Conservation (phyloP, 2,329 filamentous ascomycete genomes). For the Aspergillus brasiliensis region DNA sequence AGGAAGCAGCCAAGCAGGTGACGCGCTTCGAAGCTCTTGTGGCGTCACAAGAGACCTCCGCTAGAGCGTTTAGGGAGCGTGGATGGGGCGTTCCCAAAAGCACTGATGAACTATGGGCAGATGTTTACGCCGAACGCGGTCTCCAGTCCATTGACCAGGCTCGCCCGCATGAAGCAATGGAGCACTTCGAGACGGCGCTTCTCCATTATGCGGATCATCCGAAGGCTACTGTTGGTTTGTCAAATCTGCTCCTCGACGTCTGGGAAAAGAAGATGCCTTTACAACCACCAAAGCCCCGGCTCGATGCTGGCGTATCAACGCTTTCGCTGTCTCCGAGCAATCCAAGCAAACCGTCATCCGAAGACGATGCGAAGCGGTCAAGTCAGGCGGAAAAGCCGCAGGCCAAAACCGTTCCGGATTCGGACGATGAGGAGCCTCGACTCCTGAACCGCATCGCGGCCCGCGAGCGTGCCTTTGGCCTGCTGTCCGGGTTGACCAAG, state of each 20-base stretch:
- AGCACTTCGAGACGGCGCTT: slow-evolving; percentile 79
- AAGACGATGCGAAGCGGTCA: slow-evolving; percentile 5
- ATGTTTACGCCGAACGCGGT: slow-evolving; percentile 78
- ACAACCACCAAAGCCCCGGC: slow-evolving; percentile 34
- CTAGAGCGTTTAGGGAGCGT: slow-evolving; percentile 62
- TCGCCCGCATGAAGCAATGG: slow-evolving; percentile 68
- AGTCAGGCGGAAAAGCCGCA: slow-evolving; percentile 1
- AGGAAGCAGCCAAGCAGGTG: slow-evolving; percentile 78
- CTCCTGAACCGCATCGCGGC: slow-evolving; percentile 82
- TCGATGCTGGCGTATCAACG: slow-evolving; percentile 30
- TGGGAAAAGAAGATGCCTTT: slow-evolving; percentile 60
- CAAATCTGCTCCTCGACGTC: slow-evolving; percentile 82
- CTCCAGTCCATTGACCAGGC: slow-evolving; percentile 65
- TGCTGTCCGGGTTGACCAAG: slow-evolving; percentile 81
- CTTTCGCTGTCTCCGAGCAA: slow-evolving; percentile 28
- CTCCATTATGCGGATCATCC: slow-evolving; percentile 79
- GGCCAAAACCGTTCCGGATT: background rate
- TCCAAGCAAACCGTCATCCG: background rate
- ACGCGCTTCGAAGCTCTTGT: slow-evolving; percentile 70
- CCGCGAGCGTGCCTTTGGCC: slow-evolving; percentile 81
- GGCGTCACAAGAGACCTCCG: slow-evolving; percentile 62
- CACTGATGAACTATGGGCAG: slow-evolving; percentile 80
- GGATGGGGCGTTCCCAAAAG: slow-evolving; percentile 81
- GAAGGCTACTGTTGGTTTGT: slow-evolving; percentile 76
- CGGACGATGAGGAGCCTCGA: slow-evolving; percentile 58